Evolutionary conservation across 805 yeast species (phyloP).

Genomic region (Candida boleticola): DNA sequence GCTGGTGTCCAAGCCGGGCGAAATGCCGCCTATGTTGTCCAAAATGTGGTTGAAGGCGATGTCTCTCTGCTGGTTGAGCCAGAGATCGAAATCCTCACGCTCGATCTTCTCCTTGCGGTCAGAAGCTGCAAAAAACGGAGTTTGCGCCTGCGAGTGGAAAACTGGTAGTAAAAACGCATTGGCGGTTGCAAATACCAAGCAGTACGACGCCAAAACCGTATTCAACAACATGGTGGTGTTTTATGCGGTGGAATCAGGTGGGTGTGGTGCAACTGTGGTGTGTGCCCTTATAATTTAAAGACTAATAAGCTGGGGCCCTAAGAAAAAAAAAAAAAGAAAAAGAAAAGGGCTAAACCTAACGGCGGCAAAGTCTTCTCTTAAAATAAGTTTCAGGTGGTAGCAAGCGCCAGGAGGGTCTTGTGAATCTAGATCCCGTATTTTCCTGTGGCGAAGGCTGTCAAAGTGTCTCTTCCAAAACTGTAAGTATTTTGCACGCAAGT

Average conservation of each 20-base stretch:
- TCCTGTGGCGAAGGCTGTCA: too few relatives aligned
- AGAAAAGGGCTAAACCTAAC: too few relatives aligned
- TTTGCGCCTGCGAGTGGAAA: not conserved
- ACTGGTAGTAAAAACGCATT: not conserved
- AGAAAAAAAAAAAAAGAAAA: too few relatives aligned
- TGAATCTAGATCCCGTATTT: too few relatives aligned
- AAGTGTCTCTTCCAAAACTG: too few relatives aligned
- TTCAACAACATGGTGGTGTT: not conserved
- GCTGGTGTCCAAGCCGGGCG: slow-evolving; percentile 23
- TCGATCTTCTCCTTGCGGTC: not conserved
- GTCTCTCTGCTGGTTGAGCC: slow-evolving; percentile 47
- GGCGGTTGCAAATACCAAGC: not conserved
- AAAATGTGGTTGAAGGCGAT: slow-evolving; percentile 46
- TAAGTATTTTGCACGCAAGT: too few relatives aligned
- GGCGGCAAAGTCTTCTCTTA: too few relatives aligned
- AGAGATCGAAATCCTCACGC: slow-evolving; percentile 38
- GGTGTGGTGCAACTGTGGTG: not conserved
- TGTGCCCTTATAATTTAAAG: not conserved
- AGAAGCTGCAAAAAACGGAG: not conserved
- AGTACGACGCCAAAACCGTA: not conserved
- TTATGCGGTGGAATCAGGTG: not conserved
- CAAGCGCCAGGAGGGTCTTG: too few relatives aligned
- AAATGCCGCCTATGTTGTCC: slow-evolving; percentile 54
- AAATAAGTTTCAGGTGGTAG: too few relatives aligned
- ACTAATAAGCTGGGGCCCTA: too few relatives aligned